Conservation (phyloP, 2,329 filamentous ascomycete genomes). For the Purpureocillium takamizusanense region DNA sequence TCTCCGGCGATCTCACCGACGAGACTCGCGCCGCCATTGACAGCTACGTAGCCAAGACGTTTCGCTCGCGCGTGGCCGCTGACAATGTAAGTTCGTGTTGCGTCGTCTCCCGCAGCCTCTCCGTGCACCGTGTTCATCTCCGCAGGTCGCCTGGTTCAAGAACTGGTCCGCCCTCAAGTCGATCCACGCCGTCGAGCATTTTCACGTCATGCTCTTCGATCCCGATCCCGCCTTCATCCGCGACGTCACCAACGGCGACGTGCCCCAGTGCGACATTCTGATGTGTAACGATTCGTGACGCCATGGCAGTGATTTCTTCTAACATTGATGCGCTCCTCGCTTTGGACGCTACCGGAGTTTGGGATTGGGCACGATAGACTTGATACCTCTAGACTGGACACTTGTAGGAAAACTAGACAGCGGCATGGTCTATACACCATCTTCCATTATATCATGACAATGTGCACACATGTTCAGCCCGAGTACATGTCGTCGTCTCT, state of each 20-base stretch:
- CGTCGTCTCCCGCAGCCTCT: not conserved
- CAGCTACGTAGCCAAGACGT: slow-evolving; percentile 58
- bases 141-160: slow-evolving; percentile 41
- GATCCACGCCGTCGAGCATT: slow-evolving; percentile 81
- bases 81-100: slow-evolving; percentile 39
- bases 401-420: too few relatives aligned
- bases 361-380: too few relatives aligned
- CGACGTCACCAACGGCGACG: slow-evolving; percentile 64
- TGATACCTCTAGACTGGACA: too few relatives aligned
- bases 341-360: too few relatives aligned
- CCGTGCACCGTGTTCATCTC: not conserved
- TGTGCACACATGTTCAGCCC: too few relatives aligned
- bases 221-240: slow-evolving; percentile 62
- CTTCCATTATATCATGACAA: too few relatives aligned
- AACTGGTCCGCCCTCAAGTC: slow-evolving; percentile 85
- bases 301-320: not conserved
- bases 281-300: slow-evolving; percentile 5
- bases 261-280: slow-evolving; percentile 48
- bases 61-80: slow-evolving; percentile 42
- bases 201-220: slow-evolving; percentile 85
- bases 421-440: too few relatives aligned
- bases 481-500: too few relatives aligned
- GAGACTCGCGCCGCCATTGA: slow-evolving; percentile 57
- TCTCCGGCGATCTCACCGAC: slow-evolving; percentile 58
- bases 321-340: too few relatives aligned